Evolutionary conservation across 2,329 filamentous ascomycete species (phyloP), one percentile per base, ranked within the genome.

Genomic region (Talaromyces sp.): DNA sequence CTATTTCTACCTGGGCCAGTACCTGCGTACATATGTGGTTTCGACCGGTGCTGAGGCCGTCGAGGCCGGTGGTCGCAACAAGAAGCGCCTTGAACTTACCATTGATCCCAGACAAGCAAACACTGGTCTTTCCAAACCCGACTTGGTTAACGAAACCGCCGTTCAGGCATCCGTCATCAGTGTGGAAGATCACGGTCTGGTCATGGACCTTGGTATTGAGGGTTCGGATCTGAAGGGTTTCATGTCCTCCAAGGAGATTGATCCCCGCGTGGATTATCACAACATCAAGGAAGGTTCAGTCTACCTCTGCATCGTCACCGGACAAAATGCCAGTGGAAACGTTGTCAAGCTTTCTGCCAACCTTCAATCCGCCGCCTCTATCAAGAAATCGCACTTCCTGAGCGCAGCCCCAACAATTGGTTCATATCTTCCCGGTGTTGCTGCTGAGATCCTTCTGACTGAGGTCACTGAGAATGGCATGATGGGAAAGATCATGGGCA

Each of bases 101-200:
- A 77, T 97, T 29, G 85, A 90, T 45, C 94, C 94, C 2, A 81
- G 82, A 54, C 82, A 90, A 56, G 82, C 90, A 49, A 99, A 99
- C 70, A 82, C 82, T 2, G 87, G 89, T 1, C 77, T 99, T 19
- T 79, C 82, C 3, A 82, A 84, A 60, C 84, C 88, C 36, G 90
- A 91, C 64, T 74, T 97, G 9, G 85, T 94, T 9, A 75, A 82
- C 36, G 88, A 96, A 66, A 82, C 80, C 59, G 91, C 89, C 41
- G 78, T 97, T 17, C 95, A 97, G 81, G 93, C 91, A 2, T 88
- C 91, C 0, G 87, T 99, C 22, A 75, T 83, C 46, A 99, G 93
- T 72, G 88, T 95, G n/a, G 93, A 99, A 73, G 95, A 99, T 65
- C 92, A 96, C 67, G 94, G 94, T 56, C 82, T 94, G 52, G 84